Conservation (phyloP, 2,329 filamentous ascomycete genomes). For the Diplodia mutila region DNA sequence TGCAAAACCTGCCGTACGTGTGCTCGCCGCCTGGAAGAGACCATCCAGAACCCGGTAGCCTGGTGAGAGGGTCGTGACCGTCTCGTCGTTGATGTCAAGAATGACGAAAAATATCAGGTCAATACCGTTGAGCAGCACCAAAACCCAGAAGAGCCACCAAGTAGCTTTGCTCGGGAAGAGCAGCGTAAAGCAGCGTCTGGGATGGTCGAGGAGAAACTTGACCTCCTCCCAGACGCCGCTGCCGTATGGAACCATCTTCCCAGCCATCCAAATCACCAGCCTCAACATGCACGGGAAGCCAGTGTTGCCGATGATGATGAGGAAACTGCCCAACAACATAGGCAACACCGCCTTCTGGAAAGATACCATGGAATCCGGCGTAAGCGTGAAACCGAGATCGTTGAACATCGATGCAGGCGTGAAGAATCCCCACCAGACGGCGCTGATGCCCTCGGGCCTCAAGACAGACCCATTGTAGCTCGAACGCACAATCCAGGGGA, state of each 20-base stretch:
- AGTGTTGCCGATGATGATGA: constrained; percentile 94
- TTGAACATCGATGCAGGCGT: constrained; percentile 88
- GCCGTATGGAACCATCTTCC: constrained; percentile 65
- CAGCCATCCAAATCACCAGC: constrained; percentile 84
- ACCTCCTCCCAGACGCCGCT: constrained; percentile 87
- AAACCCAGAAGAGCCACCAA: constrained; percentile 92
- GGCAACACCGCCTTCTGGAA: constrained; percentile 79
- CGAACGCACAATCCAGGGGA: constrained; percentile 78
- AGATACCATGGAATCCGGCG: constrained; percentile 89
- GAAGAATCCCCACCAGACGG: constrained; percentile 91
- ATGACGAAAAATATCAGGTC: constrained; percentile 92
- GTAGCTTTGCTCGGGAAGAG: constrained; percentile 88
- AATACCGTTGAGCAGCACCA: constrained; percentile 78
- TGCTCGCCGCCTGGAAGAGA: constrained; percentile 87
- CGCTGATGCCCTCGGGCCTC: constrained; percentile 62
- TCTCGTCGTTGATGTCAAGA: constrained; percentile 77
- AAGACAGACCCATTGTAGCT: constrained; percentile 67
- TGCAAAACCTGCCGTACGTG: constrained; percentile 86
- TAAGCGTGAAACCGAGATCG: constrained; percentile 91
- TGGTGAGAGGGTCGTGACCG: constrained; percentile 69
- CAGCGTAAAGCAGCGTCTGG: constrained; percentile 92
- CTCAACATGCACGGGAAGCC: constrained; percentile 94
- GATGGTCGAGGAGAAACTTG: constrained; percentile 88
- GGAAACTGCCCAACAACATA: constrained; percentile 76
- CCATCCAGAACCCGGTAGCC: constrained; percentile 81